phyloP scores from a whole-genome alignment of 306 rosid genomes.

The Sechiopsis laciniata region DNA sequence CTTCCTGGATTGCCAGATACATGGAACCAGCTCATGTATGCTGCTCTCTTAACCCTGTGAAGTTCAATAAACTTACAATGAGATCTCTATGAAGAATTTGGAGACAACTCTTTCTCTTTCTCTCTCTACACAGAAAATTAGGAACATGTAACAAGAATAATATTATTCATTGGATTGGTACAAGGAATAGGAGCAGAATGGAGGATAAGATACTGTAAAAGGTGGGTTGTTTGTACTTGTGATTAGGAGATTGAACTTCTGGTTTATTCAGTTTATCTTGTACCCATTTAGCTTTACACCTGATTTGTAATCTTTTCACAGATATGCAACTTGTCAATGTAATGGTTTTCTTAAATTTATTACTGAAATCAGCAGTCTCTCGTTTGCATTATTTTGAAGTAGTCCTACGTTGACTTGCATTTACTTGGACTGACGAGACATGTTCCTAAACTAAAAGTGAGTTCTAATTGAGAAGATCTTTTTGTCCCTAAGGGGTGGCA shows the following conservation, averaged over 20 bases:
- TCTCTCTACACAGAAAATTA: background rate
- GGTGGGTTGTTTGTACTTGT: constrained; percentile 8
- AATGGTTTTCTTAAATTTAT: background rate
- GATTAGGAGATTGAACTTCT: constrained; percentile 17
- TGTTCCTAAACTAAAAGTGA: background rate
- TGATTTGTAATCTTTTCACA: constrained; percentile 12
- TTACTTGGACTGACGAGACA: background rate
- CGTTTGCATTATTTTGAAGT: background rate
- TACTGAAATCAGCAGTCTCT: background rate
- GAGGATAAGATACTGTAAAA: background rate
- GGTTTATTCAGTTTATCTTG: constrained; percentile 13
- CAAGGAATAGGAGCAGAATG: constrained; percentile 14
- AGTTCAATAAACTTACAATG: background rate
- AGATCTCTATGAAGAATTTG: background rate
- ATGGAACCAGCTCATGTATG: constrained; percentile 88
- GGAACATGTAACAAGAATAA: background rate
- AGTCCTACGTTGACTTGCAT: background rate
- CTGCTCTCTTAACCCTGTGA: constrained; percentile 43
- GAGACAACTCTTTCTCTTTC: constrained; percentile 17
- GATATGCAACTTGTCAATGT: background rate
- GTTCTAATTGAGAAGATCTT: background rate
- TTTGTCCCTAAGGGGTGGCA: too few relatives aligned
- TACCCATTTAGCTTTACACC: background rate
- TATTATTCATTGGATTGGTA: constrained; percentile 13
- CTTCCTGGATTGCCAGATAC: constrained; percentile 93